These are phyloP conservation scores for Aspergillus thermomutatus DNA, from an alignment of 2,329 filamentous ascomycete genomes.

Conservation along the genomic window DNA sequence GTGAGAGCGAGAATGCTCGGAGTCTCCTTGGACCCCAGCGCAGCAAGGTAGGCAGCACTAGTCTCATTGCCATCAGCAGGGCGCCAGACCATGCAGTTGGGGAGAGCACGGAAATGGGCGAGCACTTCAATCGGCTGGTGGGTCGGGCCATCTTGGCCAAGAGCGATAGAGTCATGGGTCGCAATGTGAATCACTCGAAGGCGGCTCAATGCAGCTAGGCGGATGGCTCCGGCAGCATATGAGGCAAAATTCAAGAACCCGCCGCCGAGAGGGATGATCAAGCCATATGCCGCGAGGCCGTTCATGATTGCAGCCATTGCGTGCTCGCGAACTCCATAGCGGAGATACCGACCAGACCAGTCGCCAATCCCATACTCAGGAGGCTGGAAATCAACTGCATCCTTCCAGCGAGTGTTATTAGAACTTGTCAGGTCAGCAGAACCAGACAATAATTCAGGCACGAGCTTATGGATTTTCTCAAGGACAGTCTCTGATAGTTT, in stretches of 20 bases:
- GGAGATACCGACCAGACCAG: constrained; percentile 80
- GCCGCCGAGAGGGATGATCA: constrained; percentile 86
- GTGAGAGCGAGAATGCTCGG: constrained; percentile 93
- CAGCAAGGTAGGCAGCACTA: constrained; percentile 94
- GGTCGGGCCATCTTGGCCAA: constrained; percentile 96
- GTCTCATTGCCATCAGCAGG: constrained; percentile 98
- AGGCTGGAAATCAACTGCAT: constrained; percentile 94
- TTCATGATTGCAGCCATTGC: constrained; percentile 53
- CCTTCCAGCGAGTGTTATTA: constrained; percentile 98
- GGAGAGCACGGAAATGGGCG: constrained; percentile 95
- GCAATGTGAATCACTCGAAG: constrained; percentile 92
- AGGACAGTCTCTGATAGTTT: constrained; percentile 96
- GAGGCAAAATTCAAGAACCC: constrained; percentile 99
- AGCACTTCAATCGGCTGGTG: constrained; percentile 99
- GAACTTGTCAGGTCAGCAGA: constrained; percentile 97
- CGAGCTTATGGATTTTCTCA: constrained; percentile 73
- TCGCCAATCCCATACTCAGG: constrained; percentile 80
- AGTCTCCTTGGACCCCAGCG: constrained; percentile 82
- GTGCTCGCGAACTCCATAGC: constrained; percentile 52
- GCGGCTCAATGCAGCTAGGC: constrained; percentile 87
- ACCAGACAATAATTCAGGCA: constrained; percentile 91
- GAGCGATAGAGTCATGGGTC: constrained; percentile 98
- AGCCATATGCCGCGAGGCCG: constrained; percentile 92
- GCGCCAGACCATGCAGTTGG: constrained; percentile 99
- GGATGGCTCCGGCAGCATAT: constrained; percentile 91